phyloP scores from a whole-genome alignment of 495 filamentous ascomycete genomes.

The Neurospora sp. region DNA sequence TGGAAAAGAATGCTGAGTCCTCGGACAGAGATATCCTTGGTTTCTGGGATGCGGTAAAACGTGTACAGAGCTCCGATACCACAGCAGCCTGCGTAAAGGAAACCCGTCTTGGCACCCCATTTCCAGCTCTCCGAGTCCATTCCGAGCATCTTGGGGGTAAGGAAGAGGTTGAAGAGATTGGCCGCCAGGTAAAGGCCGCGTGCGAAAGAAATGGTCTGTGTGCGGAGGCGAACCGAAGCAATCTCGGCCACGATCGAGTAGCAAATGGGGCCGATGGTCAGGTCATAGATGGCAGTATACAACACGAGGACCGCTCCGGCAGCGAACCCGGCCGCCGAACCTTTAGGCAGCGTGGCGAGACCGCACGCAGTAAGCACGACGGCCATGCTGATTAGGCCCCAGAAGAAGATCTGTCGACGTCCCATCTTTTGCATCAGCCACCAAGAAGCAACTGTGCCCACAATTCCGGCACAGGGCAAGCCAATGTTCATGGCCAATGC shows the following conservation, averaged over 20 bases:
- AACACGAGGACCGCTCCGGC: slow-evolving; percentile 44
- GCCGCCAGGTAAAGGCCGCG: slow-evolving; percentile 47
- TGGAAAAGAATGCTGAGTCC: slow-evolving; percentile 52
- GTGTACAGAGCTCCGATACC: slow-evolving; percentile 33
- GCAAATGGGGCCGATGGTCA: slow-evolving; percentile 50
- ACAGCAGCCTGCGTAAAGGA: slow-evolving; percentile 47
- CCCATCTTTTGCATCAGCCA: slow-evolving; percentile 40
- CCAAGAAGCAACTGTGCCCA: slow-evolving; percentile 45
- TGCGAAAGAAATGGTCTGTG: slow-evolving; percentile 45
- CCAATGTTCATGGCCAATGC: slow-evolving; percentile 41
- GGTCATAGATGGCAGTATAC: slow-evolving; percentile 41
- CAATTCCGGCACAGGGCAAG: slow-evolving; percentile 35
- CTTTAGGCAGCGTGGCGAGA: slow-evolving; percentile 15
- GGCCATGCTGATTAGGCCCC: slow-evolving; percentile 35
- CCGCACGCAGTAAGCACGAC: slow-evolving; percentile 27
- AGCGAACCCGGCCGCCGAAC: slow-evolving; percentile 27
- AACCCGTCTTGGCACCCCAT: slow-evolving; percentile 42
- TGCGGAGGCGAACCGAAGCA: slow-evolving; percentile 41
- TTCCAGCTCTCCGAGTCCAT: slow-evolving; percentile 35
- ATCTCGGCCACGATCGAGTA: slow-evolving; percentile 53
- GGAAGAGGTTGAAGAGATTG: slow-evolving; percentile 32
- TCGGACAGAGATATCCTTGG: slow-evolving; percentile 39
- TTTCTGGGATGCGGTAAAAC: slow-evolving; percentile 33
- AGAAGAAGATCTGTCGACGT: slow-evolving; percentile 42
- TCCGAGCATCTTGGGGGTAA: slow-evolving; percentile 40